Evolutionary conservation across 306 rosid genomes (phyloP).

Genomic region (Ormosia emarginata): DNA sequence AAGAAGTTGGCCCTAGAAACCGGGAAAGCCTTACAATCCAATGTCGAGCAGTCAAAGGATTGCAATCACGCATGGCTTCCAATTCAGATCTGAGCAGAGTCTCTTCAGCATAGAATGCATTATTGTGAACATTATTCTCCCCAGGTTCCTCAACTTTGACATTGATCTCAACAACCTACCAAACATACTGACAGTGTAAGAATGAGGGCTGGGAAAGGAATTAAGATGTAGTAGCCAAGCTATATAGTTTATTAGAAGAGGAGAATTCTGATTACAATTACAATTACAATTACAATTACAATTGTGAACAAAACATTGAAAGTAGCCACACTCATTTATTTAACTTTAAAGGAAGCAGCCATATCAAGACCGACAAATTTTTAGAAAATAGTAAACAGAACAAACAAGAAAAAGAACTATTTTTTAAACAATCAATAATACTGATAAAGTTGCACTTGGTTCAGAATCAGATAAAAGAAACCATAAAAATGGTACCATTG

Average conservation of each 20-base stretch:
- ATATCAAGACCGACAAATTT: not conserved
- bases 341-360: not conserved
- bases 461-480: not conserved
- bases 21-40: conserved; percentile 69
- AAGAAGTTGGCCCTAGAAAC: not conserved
- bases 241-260: not conserved
- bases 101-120: conserved; percentile 82
- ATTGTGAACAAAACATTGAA: not conserved
- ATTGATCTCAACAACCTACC: conserved; percentile 78
- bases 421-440: not conserved
- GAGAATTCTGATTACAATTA: not conserved
- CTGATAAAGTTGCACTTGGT: not conserved
- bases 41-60: conserved; percentile 75
- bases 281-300: not conserved
- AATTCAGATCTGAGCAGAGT: conserved; percentile 64
- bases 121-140: conserved; percentile 67
- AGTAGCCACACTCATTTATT: not conserved
- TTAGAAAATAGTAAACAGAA: not conserved
- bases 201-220: not conserved
- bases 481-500: not conserved
- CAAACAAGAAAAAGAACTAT: not conserved
- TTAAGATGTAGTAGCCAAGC: not conserved
- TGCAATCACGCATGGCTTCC: conserved; percentile 83
- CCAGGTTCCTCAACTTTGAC: conserved; percentile 79
- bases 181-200: not conserved